phyloP scores from a whole-genome alignment of 345 rosid genomes.

The Lumnitzera littorea region DNA sequence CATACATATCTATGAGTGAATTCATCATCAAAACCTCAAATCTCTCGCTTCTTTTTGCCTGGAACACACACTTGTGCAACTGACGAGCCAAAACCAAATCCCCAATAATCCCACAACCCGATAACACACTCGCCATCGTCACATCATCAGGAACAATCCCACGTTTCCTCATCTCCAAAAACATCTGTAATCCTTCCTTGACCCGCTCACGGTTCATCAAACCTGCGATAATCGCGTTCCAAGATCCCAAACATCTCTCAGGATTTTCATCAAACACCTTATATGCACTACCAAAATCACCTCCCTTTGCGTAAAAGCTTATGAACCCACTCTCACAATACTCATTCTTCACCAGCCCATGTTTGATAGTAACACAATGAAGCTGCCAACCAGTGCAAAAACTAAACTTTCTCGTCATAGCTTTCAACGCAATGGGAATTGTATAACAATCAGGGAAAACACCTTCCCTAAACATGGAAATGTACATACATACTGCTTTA shows the following conservation, averaged over 20 bases:
- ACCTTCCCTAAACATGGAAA: slow-evolving; percentile 46
- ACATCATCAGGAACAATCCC: slow-evolving; percentile 75
- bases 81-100: slow-evolving; percentile 58
- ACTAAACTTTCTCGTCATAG: slow-evolving; percentile 33
- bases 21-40: slow-evolving; percentile 58
- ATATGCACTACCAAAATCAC: slow-evolving; percentile 39
- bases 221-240: slow-evolving; percentile 79
- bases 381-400: slow-evolving; percentile 44
- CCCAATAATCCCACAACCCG: slow-evolving; percentile 76
- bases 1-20: slow-evolving; percentile 70
- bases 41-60: slow-evolving; percentile 33
- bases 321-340: slow-evolving; percentile 81
- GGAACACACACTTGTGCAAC: slow-evolving; percentile 62
- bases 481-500: slow-evolving; percentile 36
- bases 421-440: slow-evolving; percentile 59
- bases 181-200: slow-evolving; percentile 47
- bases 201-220: slow-evolving; percentile 50
- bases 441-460: slow-evolving; percentile 64
- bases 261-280: slow-evolving; percentile 69
- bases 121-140: slow-evolving; percentile 66
- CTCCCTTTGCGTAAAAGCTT: slow-evolving; percentile 37
- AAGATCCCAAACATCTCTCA: slow-evolving; percentile 67
- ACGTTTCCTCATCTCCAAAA: slow-evolving; percentile 38
- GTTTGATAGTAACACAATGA: slow-evolving; percentile 46
- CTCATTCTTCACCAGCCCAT: slow-evolving; percentile 49